Base-by-base conservation (phyloP, 768 basidiomycete genomes). In the Suillus discolor region DNA sequence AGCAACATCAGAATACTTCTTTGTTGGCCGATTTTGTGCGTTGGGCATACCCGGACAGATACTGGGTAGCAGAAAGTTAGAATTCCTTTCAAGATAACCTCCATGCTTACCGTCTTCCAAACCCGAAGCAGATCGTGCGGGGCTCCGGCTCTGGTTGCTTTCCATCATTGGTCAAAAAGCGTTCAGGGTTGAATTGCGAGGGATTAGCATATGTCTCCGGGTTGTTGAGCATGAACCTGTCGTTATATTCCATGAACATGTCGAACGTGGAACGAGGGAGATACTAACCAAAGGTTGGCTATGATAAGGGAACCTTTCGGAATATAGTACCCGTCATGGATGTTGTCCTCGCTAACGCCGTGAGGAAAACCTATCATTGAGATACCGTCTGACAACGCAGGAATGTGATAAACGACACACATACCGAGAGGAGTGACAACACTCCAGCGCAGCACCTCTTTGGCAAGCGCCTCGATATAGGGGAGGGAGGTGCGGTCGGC, bases 61-160 rank as follows among this genome's bases (percentile, higher is more conserved):
- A 16, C 69, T 74, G 61, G 53, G 28, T 16, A 55, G 20, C 23
- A 38, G 47, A 34, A 23, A 5, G 54, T 54, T 65, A 71, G 65
- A 55, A 55, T 44, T 54, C 18, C 55, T 23, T 51, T 63, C 65
- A 53, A 54, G 55, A 39, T 23, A 31, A 61, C 64, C 15, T 61
- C 66, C 54, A 64, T 64, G 54, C 80, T n/a, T 75, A 76, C 71
- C 90, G 84, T 76, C 90, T 80, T 57, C 89, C 90, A 71, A 90
- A 92, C 12, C 90, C 90, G 76, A 90, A 92, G 69, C 85, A 87
- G 57, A 87, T 72, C 53, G 80, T 81, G 64, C 85, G 85, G 67
- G 89, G 87, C 75, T 90, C 75, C 89, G 69, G 71, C 70, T 89
- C 85, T 38, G 81, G 81, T 47, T 74, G 67, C 45, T 74, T 73